Evolutionary conservation across 768 basidiomycete genomes (phyloP).

Genomic region (Imleria badia): DNA sequence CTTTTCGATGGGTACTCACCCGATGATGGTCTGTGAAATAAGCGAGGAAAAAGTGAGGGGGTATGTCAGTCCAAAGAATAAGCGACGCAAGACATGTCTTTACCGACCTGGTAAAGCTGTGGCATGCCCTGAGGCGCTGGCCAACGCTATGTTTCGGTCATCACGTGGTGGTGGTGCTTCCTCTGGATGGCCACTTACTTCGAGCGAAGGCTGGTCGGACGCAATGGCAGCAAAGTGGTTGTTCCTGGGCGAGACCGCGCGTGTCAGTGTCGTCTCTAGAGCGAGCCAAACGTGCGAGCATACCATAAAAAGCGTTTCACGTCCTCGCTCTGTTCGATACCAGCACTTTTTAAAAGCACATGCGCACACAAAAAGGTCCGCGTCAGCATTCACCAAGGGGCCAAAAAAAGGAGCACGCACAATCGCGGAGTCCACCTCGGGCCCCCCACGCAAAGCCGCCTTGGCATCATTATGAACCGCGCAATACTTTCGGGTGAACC

Average conservation of each 20-base stretch:
- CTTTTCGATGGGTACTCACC: constrained; percentile 39
- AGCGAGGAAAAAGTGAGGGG: background rate
- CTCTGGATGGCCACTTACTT: constrained; percentile 38
- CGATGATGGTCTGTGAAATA: constrained; percentile 50
- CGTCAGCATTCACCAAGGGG: background rate
- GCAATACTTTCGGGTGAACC: constrained; percentile 61
- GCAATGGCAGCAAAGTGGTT: constrained; percentile 72
- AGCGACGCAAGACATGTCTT: background rate
- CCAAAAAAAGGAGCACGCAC: constrained; percentile 33
- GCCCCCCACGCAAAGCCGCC: constrained; percentile 39
- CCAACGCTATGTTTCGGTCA: constrained; percentile 43
- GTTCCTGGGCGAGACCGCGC: constrained; percentile 43
- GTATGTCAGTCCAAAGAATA: background rate
- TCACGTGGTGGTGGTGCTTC: too few species aligned
- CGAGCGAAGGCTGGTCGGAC: constrained; percentile 65
- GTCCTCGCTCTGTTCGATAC: constrained; percentile 65
- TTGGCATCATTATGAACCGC: constrained; percentile 42
- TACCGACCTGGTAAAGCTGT: constrained; percentile 56
- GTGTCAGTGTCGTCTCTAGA: background rate
- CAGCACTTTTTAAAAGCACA: constrained; percentile 43
- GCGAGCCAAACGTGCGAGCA: constrained; percentile 8
- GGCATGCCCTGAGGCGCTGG: constrained; percentile 44
- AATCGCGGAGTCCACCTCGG: constrained; percentile 47
- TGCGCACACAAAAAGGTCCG: background rate
- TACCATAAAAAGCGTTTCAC: constrained; percentile 77